These are phyloP conservation scores for Tylopilus microsporus DNA, from an alignment of 1,284 basidiomycete genomes.

Conservation along the genomic window DNA sequence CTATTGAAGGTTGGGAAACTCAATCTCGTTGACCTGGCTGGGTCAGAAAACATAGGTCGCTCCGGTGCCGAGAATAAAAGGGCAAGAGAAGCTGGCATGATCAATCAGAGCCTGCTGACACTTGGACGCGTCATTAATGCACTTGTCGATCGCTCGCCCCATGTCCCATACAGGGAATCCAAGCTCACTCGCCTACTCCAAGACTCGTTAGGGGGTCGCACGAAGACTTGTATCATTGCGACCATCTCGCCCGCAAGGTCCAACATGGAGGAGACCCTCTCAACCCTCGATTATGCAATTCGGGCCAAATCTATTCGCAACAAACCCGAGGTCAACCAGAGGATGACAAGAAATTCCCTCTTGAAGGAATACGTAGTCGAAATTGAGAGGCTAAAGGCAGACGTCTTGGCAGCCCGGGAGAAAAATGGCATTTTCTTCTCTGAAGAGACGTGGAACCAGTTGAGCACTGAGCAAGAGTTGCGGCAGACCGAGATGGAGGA, in stretches of 20 bases:
- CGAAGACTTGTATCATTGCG: conserved; percentile 98
- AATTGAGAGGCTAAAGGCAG: conserved; percentile 90
- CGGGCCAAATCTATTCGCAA: conserved; percentile 96
- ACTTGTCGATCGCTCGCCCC: conserved; percentile 85
- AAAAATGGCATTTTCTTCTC: conserved; percentile 94
- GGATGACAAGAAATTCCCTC: conserved; percentile 88
- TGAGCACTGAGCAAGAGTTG: conserved; percentile 73
- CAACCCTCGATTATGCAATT: conserved; percentile 95
- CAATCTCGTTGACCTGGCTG: conserved; percentile 95
- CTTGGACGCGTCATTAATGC: conserved; percentile 97
- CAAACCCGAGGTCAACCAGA: conserved; percentile 92
- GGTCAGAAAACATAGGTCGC: conserved; percentile 95
- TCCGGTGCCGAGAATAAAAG: conserved; percentile 94
- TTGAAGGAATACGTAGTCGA: conserved; percentile 95
- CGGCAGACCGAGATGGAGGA: conserved; percentile 75
- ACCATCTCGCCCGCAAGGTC: conserved; percentile 88
- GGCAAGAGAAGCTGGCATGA: conserved; percentile 97
- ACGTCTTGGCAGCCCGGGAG: conserved; percentile 84
- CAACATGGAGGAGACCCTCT: conserved; percentile 96
- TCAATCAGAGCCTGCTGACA: conserved; percentile 95
- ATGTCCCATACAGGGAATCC: conserved; percentile 92
- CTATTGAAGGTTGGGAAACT: conserved; percentile 91
- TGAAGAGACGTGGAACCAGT: conserved; percentile 82
- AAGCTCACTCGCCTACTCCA: conserved; percentile 96
- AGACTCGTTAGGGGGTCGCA: conserved; percentile 97